Percentiles rank a stretch among this genome's conserved stretches.
Evolutionary conservation across 768 basidiomycete genomes (phyloP).

Genomic region (Cystobasidium tubakii): DNA sequence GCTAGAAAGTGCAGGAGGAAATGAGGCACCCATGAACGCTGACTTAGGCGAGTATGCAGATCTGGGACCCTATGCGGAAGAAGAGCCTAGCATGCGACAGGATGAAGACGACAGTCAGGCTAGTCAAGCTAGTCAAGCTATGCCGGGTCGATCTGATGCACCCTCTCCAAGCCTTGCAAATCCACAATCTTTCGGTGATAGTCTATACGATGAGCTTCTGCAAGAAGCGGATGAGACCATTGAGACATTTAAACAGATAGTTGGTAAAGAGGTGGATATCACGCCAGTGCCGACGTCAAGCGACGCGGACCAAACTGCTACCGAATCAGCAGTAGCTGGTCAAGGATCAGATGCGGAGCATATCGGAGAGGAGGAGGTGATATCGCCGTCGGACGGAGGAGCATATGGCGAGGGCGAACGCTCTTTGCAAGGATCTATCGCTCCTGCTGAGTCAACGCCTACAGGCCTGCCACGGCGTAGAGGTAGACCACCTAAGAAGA

Average conservation of each 20-base stretch:
- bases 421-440: background rate
- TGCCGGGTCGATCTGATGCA: conserved; percentile 4
- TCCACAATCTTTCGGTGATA: conserved; percentile 9
- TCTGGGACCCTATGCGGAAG: background rate
- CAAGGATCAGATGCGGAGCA: background rate
- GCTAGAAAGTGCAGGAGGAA: background rate
- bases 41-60: background rate
- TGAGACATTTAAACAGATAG: background rate
- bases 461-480: background rate
- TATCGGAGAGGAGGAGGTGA: background rate
- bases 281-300: background rate
- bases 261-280: background rate
- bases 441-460: background rate
- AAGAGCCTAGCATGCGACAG: background rate
- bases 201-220: background rate
- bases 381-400: background rate
- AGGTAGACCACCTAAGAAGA: background rate
- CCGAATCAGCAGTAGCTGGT: background rate
- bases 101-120: background rate
- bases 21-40: background rate
- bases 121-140: background rate
- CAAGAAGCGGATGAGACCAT: background rate
- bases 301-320: background rate
- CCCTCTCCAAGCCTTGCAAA: background rate
- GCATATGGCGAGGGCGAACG: background rate